These are phyloP conservation scores for Copromyces sp. DNA, from an alignment of 495 filamentous ascomycete genomes.

Conservation along the genomic window DNA sequence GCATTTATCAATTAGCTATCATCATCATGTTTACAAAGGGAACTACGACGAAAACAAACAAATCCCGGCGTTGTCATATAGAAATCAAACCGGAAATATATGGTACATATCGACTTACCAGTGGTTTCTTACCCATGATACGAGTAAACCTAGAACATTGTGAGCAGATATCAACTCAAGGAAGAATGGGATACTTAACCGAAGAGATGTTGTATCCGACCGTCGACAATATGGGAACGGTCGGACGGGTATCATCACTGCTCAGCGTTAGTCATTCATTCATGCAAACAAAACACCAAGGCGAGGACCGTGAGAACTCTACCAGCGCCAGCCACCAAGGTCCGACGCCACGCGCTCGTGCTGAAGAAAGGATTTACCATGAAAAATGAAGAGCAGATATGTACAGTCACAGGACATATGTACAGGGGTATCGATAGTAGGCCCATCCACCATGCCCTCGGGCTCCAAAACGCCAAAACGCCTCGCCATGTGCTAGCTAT, in stretches of 20 bases:
- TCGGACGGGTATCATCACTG: neutral
- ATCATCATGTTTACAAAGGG: neutral
- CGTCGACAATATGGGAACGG: neutral
- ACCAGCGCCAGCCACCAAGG: neutral
- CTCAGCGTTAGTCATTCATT: neutral
- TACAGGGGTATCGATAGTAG: conserved; percentile 21
- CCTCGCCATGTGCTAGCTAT: conserved; percentile 11
- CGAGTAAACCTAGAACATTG: neutral
- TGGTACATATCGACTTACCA: neutral
- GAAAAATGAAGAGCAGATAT: conserved; percentile 11
- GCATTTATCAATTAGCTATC: neutral
- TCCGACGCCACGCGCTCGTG: neutral
- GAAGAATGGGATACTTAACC: neutral
- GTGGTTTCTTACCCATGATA: neutral
- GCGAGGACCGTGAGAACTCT: neutral
- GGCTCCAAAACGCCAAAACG: conserved; percentile 16
- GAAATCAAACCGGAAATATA: neutral
- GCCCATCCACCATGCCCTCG: conserved; percentile 9
- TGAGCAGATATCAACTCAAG: neutral
- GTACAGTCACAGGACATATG: conserved; percentile 19
- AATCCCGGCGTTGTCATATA: neutral
- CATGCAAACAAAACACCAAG: neutral
- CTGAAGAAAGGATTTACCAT: conserved; percentile 1
- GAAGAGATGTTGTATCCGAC: neutral
- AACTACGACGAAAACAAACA: neutral